phyloP scores from a whole-genome alignment of 495 filamentous ascomycete species.

The Penicillium paxilli region DNA sequence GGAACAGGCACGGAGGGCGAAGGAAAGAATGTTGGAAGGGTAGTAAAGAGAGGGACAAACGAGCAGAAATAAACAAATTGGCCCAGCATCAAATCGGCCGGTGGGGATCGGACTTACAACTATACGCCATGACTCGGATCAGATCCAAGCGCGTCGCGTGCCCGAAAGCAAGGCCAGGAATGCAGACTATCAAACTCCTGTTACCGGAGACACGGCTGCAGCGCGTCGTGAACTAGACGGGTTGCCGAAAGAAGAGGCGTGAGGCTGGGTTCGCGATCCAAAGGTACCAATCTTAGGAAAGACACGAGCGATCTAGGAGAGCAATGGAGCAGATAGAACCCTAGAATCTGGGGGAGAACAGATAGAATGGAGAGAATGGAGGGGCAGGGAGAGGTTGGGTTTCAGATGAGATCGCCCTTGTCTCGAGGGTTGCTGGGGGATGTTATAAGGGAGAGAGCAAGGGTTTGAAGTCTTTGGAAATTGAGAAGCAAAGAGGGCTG shows the following conservation, averaged over 20 bases:
- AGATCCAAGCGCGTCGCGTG: slow-evolving; percentile 43
- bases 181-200: slow-evolving; percentile 42
- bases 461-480: slow-evolving; percentile 12
- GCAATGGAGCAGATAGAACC: background rate
- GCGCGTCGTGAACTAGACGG: background rate
- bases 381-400: slow-evolving; percentile 21
- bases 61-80: slow-evolving; percentile 47
- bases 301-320: background rate
- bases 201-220: slow-evolving; percentile 27
- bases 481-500: slow-evolving; percentile 5
- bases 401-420: slow-evolving; percentile 27
- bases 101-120: slow-evolving; percentile 40
- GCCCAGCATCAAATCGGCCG: slow-evolving; percentile 33
- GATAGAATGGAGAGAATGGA: too few relatives aligned
- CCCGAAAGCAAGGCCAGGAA: slow-evolving; percentile 48
- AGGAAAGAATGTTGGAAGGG: slow-evolving; percentile 30
- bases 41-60: slow-evolving; percentile 25
- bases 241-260: background rate
- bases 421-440: slow-evolving; percentile 12
- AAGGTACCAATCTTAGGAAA: background rate
- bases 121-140: slow-evolving; percentile 40
- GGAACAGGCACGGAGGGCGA: slow-evolving; percentile 13
- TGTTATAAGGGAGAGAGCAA: slow-evolving; percentile 18
- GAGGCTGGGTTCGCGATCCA: background rate
- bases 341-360: background rate